phyloP scores from a whole-genome alignment of 2,329 filamentous ascomycete species.

The Alternaria longipes region DNA sequence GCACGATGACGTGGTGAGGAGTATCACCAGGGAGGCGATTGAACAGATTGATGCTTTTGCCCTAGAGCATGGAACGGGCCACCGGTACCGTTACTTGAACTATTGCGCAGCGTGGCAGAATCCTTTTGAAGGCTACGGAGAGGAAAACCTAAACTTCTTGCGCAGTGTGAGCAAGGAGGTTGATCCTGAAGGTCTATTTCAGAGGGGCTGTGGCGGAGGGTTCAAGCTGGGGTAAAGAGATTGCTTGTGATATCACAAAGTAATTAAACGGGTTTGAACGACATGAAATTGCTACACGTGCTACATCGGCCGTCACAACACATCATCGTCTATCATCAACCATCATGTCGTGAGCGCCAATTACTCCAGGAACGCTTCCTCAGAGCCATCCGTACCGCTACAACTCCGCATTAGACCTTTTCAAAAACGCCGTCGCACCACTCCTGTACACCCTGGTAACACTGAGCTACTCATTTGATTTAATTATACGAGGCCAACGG shows the following conservation, averaged over 20 bases:
- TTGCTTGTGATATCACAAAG: neutral
- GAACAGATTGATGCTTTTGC: slow-evolving; percentile 48
- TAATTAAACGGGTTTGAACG: neutral
- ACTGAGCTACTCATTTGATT: neutral
- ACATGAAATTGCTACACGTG: neutral
- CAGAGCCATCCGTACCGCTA: neutral
- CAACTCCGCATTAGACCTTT: neutral
- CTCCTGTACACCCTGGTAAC: neutral
- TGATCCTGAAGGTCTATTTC: slow-evolving; percentile 50
- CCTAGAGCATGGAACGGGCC: slow-evolving; percentile 15
- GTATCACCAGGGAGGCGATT: slow-evolving; percentile 34
- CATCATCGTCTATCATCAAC: neutral
- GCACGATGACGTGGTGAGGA: slow-evolving; percentile 42
- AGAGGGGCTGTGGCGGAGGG: slow-evolving; percentile 45
- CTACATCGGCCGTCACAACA: neutral
- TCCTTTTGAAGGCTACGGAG: slow-evolving; percentile 46
- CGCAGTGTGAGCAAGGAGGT: slow-evolving; percentile 43
- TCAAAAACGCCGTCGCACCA: neutral
- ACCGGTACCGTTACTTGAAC: slow-evolving; percentile 44
- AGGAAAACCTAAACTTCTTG: slow-evolving; percentile 38
- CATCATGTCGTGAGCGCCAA: neutral
- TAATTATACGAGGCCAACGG: slow-evolving; percentile 36
- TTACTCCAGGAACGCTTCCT: neutral
- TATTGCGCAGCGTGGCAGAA: slow-evolving; percentile 52
- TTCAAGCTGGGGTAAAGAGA: slow-evolving; percentile 39